Base-by-base conservation (phyloP, 768 basidiomycete genomes). In the Baorangia bicolor region DNA sequence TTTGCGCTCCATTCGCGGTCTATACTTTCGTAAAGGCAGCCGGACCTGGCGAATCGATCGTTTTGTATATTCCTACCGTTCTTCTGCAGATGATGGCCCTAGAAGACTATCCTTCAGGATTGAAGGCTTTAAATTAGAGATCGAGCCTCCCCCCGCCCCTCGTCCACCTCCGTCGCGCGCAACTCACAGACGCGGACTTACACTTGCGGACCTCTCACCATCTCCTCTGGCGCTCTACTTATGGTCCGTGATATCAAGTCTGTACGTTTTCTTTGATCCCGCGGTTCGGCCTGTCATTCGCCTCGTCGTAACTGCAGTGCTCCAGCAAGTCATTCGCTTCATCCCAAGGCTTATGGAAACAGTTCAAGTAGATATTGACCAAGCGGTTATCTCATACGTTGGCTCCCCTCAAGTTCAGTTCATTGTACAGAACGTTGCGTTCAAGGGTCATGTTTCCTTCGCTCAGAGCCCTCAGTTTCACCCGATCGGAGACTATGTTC, bases 1-100 rank as follows among this genome's bases (percentile, higher is more conserved):
- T 65, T 74, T 88, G 37, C 81, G 87, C 51, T 92, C 90, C 20
- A 83, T 92, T 56, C 85, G 88, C 50, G 90, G 90, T 33, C 74
- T 92, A 21, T 90, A 86, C 69, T 79, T 89, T 57, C 79, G 82
- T 43, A 75, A 74, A 30, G 84, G 85, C 28, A 71, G 67, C 46
- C 73, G 77, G 50, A 81, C 78, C 27, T 81, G 81, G 73, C 79
- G 77, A 30, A 77, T 87, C n/a, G 88, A 91, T 55, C 84, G 90
- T 50, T 81, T 92, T 43, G 81, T 76, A 20, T 72, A 78, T 41
- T 72, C 84, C 48, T 88, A 85, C 69, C 77, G 79, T 53, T 74
- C 81, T 12, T 77, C 75, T 12, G 70, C 77, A 27, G 74, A 80
- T 25, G 77, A 76, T 12, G 69, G 65, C 7, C 77, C 79, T 1